Conservation (phyloP, 2,329 filamentous ascomycete species). For the Aureobasidium mangrovei region DNA sequence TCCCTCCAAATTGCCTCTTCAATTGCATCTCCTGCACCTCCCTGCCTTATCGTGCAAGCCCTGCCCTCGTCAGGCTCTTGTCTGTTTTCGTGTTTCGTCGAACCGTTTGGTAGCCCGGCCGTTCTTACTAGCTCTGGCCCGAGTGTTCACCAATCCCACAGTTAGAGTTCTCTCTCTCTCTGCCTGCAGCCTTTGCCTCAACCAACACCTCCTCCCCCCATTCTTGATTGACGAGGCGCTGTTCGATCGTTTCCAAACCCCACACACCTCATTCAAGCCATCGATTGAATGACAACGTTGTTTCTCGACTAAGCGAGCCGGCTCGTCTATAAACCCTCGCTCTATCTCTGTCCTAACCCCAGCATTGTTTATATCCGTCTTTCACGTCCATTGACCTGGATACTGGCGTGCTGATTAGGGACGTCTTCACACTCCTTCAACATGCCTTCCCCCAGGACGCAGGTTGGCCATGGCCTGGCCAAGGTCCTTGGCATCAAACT, state of each 20-base stretch:
- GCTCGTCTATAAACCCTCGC: slow-evolving; percentile 7
- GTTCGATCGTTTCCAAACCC: slow-evolving; percentile 6
- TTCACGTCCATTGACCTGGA: not conserved
- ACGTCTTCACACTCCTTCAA: slow-evolving; percentile 22
- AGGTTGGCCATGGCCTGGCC: slow-evolving; percentile 64
- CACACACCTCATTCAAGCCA: slow-evolving; percentile 9
- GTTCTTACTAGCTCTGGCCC: slow-evolving; percentile 8
- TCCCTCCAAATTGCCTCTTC: not conserved
- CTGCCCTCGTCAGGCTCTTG: not conserved
- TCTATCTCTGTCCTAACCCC: not conserved
- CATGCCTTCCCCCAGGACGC: slow-evolving; percentile 36
- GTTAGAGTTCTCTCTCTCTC: not conserved
- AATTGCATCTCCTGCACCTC: slow-evolving; percentile 4
- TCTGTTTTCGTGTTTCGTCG: not conserved
- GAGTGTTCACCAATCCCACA: not conserved
- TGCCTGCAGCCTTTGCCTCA: slow-evolving; percentile 8
- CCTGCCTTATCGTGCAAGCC: not conserved
- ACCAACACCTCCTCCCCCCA: slow-evolving; percentile 3
- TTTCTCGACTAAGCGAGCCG: not conserved
- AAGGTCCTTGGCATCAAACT: slow-evolving; percentile 78
- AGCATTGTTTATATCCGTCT: not conserved
- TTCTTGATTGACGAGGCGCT: not conserved
- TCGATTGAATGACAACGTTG: slow-evolving; percentile 6
- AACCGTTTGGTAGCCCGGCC: not conserved
- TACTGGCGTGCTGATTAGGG: not conserved